Conservation (phyloP, 805 yeast genomes). For the Teunomyces kruisii region DNA sequence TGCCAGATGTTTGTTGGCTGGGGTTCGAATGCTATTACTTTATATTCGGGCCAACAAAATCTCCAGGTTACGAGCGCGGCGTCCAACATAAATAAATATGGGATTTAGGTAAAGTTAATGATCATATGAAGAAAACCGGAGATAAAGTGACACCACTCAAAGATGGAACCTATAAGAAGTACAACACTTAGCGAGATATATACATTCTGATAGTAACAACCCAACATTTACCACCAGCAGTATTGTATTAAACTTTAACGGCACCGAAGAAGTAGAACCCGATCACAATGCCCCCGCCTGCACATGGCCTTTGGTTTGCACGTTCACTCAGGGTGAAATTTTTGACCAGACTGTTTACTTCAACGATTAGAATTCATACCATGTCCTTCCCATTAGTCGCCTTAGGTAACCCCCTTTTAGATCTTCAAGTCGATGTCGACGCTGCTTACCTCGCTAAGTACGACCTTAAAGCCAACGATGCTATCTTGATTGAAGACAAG, state of each 20-base stretch:
- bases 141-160: not conserved
- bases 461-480: constrained; percentile 86
- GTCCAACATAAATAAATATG: not conserved
- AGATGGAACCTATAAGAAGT: too few relatives aligned
- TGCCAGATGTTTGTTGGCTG: not conserved
- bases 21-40: not conserved
- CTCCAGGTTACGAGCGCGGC: not conserved
- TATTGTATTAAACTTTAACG: too few relatives aligned
- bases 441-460: constrained; percentile 74
- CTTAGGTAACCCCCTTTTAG: constrained; percentile 91
- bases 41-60: not conserved
- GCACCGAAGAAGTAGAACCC: not conserved
- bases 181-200: too few relatives aligned
- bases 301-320: not conserved
- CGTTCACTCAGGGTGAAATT: constrained; percentile 3
- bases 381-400: constrained; percentile 74
- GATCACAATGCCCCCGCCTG: not conserved
- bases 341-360: constrained; percentile 1
- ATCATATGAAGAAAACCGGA: not conserved
- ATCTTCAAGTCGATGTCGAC: constrained; percentile 76
- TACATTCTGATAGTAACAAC: too few relatives aligned
- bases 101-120: not conserved
- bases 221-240: too few relatives aligned
- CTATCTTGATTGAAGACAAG: constrained; percentile 80
- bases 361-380: not conserved